Evolutionary conservation across 208 protist species (phyloP).

Genomic region (Crithidia thermophila): DNA sequence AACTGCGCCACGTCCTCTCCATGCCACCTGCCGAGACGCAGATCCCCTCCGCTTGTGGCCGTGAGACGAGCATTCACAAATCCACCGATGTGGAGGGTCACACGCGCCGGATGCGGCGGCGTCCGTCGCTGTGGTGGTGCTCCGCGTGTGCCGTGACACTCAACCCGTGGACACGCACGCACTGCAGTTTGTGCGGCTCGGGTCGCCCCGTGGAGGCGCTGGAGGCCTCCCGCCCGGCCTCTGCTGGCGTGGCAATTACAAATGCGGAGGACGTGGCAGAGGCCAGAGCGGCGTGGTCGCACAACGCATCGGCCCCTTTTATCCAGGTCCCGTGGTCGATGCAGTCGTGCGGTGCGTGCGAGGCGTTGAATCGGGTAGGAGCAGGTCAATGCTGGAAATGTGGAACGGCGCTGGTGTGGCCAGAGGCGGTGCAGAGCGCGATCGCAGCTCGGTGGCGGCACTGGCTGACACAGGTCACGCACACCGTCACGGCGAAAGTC

Average conservation of each 20-base stretch:
- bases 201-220: slow-evolving; percentile 9
- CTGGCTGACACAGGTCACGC: slow-evolving; percentile 28
- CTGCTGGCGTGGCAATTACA: background rate
- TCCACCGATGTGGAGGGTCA: background rate
- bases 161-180: slow-evolving; percentile 35
- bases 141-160: slow-evolving; percentile 18
- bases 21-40: background rate
- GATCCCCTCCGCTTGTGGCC: background rate
- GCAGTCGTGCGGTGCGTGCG: slow-evolving; percentile 35
- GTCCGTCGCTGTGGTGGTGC: slow-evolving; percentile 31
- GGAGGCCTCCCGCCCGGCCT: background rate
- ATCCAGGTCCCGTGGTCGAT: slow-evolving; percentile 50
- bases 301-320: slow-evolving; percentile 22
- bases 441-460: slow-evolving; percentile 11
- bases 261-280: no score
- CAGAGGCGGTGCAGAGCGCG: slow-evolving; percentile 5
- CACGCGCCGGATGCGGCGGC: background rate
- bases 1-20: slow-evolving; percentile 5
- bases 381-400: slow-evolving; percentile 21
- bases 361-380: slow-evolving; percentile 23
- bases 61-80: background rate
- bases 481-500: background rate
- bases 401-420: slow-evolving; percentile 20
- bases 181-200: slow-evolving; percentile 30
- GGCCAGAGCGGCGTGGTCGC: no score